Percentiles rank a stretch among this genome's conserved stretches.
Conservation (phyloP, 2,329 filamentous ascomycete species). For the Aspergillus sp. region DNA sequence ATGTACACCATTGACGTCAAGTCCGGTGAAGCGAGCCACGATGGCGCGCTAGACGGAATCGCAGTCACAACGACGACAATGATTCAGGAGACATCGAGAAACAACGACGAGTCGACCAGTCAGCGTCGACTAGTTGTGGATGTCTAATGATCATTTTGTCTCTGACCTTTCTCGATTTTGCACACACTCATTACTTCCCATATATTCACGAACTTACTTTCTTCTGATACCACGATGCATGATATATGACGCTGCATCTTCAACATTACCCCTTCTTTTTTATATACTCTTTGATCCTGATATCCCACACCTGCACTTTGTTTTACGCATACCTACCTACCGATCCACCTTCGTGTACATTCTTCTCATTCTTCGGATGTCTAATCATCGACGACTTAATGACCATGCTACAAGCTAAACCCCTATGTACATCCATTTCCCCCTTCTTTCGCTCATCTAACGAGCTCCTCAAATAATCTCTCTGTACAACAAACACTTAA, state of each 20-base stretch:
- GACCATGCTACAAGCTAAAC: not conserved
- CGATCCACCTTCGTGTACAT: not conserved
- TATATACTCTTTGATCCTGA: not conserved
- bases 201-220: not conserved
- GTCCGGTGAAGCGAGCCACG: conserved; percentile 16
- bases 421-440: too few relatives aligned
- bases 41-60: conserved; percentile 26
- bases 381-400: conserved; percentile 1
- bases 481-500: too few relatives aligned
- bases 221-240: not conserved
- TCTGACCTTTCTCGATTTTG: not conserved
- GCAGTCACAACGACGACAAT: conserved; percentile 38
- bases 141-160: not conserved
- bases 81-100: conserved; percentile 26
- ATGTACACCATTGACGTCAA: conserved; percentile 33
- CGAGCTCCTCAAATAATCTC: not conserved
- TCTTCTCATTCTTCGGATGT: not conserved
- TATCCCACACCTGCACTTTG: not conserved
- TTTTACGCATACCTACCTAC: not conserved
- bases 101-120: conserved; percentile 23
- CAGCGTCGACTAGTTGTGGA: conserved; percentile 27
- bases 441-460: not conserved
- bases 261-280: not conserved
- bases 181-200: not conserved
- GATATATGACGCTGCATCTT: not conserved